Percentiles rank a stretch among this genome's conserved stretches.
Evolutionary conservation across 1,284 basidiomycete genomes (phyloP).

Genomic region (Filobasidium uniguttulatum): DNA sequence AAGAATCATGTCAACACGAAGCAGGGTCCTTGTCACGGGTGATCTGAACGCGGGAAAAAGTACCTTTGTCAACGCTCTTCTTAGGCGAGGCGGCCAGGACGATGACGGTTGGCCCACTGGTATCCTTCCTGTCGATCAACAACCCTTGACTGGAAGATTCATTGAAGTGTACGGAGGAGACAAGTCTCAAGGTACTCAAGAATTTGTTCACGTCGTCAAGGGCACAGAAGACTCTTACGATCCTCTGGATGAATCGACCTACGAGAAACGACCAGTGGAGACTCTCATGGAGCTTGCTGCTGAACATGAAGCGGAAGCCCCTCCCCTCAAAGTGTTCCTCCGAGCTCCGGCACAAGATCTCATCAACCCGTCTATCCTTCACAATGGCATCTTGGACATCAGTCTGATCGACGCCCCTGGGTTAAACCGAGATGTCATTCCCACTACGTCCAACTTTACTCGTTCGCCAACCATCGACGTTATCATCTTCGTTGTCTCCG

Average conservation of each 20-base stretch:
- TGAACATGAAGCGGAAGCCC: constrained; percentile 57
- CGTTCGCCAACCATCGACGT: constrained; percentile 98
- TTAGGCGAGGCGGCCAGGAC: constrained; percentile 44
- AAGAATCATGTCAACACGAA: constrained; percentile 81
- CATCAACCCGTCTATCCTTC: constrained; percentile 67
- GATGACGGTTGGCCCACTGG: constrained; percentile 34
- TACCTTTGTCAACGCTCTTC: constrained; percentile 89
- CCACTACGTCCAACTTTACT: constrained; percentile 91
- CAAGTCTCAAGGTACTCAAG: constrained; percentile 24
- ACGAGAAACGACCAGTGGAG: constrained; percentile 53
- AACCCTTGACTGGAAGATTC: constrained; percentile 93
- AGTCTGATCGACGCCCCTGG: constrained; percentile 98
- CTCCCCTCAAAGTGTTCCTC: constrained; percentile 72
- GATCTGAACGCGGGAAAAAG: constrained; percentile 98
- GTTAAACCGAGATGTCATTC: constrained; percentile 86
- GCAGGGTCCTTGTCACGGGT: constrained; percentile 96
- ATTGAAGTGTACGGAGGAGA: constrained; percentile 77
- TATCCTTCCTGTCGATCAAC: constrained; percentile 95
- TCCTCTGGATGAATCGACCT: constrained; percentile 45
- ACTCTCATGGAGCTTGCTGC: constrained; percentile 66
- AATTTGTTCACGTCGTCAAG: constrained; percentile 69
- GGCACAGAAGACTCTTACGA: constrained; percentile 27
- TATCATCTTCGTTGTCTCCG: constrained; percentile 93
- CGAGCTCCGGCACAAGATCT: constrained; percentile 50
- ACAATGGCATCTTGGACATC: constrained; percentile 94